Percentiles rank a stretch among this genome's conserved stretches.
Evolutionary conservation across 1,284 basidiomycete genomes (phyloP).

Genomic region (Melampsora americana): DNA sequence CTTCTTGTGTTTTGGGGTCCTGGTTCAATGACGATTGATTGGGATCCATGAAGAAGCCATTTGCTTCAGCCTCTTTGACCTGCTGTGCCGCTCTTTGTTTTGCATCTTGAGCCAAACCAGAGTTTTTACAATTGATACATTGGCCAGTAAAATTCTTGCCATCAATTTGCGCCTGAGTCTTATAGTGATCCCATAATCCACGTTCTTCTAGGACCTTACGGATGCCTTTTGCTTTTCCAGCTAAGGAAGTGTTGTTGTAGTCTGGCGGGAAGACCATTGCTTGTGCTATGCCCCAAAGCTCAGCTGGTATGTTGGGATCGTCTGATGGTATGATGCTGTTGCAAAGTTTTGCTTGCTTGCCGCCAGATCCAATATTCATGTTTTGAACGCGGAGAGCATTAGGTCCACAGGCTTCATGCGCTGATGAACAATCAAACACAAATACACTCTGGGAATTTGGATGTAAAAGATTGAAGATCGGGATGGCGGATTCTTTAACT

Average conservation of each 20-base stretch:
- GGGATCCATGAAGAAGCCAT: not conserved
- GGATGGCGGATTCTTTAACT: not conserved
- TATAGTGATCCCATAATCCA: constrained; percentile 2
- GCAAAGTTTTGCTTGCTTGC: not conserved
- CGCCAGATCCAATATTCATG: constrained; percentile 6
- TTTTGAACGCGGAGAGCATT: constrained; percentile 10
- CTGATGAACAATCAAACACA: constrained; percentile 21
- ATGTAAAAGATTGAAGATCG: constrained; percentile 15
- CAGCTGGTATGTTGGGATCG: not conserved
- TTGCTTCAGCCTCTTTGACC: constrained; percentile 8
- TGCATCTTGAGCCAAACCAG: constrained; percentile 9
- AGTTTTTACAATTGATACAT: not conserved
- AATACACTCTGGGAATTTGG: constrained; percentile 10
- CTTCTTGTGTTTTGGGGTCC: not conserved
- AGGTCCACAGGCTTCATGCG: constrained; percentile 1
- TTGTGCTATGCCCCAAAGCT: constrained; percentile 4
- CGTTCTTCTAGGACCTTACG: not conserved
- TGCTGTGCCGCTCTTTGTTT: not conserved
- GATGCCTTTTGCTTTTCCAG: constrained; percentile 19
- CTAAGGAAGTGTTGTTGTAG: not conserved
- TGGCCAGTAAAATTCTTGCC: not conserved
- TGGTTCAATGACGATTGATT: not conserved
- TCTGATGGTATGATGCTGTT: constrained; percentile 3
- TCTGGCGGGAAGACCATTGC: not conserved
- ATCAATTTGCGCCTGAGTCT: not conserved